Evolutionary conservation across 495 filamentous ascomycete species (phyloP), one percentile per base, ranked within the genome.

Genomic region (Penicillium angulare): DNA sequence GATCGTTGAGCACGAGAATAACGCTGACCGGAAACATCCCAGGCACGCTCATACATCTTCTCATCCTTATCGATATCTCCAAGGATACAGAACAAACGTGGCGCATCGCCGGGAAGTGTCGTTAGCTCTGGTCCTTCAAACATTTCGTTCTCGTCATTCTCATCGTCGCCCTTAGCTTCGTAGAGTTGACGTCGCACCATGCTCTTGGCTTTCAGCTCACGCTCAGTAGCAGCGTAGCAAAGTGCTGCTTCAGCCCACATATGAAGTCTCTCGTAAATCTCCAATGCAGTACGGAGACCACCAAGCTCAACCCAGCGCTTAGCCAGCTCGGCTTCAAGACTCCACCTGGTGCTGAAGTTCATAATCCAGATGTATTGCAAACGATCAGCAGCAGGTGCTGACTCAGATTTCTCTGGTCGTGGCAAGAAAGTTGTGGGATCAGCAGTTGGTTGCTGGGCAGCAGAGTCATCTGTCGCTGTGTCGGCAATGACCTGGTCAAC

Each of bases 191-290:
- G 77, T 24, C 87, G 82, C 16, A 97, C 72, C 26, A 96, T 77
- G 6, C 73, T 75, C 44, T 78, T 83, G 3, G 90, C 93, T 63
- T 92, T 93, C 16, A 86, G 87, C 68, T 97, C 93, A 35, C 84
- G 77, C 31, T 95, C 90, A 1, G 86, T 87, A 1, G 82, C 81
- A 10, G 86, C 87, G 63, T 86, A 89, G 66, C 93, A 99, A 1
- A 99, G 78, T 0, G 95, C 93, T 7, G 88, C 89, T 71, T 99
- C 93, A 8, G 93, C 87, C 92, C 92, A 97, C 71, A 99, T 86
- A 39, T 92, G 85, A 9, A 99, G 76, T 3, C 93, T 80, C 69
- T 95, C 91, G 70, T 96, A 99, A 58, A 99, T 97, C 43, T 96
- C 93, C 9, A 99, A 78, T 1, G 93, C 93, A 0, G 92, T 92